phyloP scores from a whole-genome alignment of 768 basidiomycete species.

The Pluteus cervinus region DNA sequence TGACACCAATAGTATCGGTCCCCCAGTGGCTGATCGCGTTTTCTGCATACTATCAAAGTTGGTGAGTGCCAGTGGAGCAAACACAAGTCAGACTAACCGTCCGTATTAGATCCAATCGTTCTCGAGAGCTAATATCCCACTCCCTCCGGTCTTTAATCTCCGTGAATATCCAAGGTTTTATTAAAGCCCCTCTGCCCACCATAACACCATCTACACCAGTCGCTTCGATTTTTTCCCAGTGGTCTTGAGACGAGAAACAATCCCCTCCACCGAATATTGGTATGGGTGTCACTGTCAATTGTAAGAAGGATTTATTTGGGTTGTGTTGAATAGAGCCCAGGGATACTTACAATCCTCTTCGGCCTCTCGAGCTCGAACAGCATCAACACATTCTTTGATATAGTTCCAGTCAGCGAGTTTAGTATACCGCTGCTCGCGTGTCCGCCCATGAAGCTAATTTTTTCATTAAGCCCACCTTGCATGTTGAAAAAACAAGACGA shows the following conservation, averaged over 20 bases:
- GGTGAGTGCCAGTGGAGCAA: constrained; percentile 2
- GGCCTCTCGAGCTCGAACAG: constrained; percentile 63
- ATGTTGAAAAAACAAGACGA: background rate
- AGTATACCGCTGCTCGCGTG: constrained; percentile 91
- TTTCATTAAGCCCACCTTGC: constrained; percentile 2
- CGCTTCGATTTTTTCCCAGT: constrained; percentile 70
- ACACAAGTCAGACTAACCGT: constrained; percentile 38
- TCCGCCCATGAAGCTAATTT: constrained; percentile 86
- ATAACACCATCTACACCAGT: constrained; percentile 92
- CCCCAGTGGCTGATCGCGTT: constrained; percentile 63
- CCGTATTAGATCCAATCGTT: constrained; percentile 73
- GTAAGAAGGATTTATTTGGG: constrained; percentile 1
- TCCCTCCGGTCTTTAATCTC: constrained; percentile 90
- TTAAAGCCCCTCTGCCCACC: constrained; percentile 91
- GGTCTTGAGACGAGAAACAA: constrained; percentile 82
- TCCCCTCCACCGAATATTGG: constrained; percentile 98
- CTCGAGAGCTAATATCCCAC: constrained; percentile 88
- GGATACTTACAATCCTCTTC: constrained; percentile 61
- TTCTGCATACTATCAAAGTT: too few relatives aligned
- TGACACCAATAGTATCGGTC: constrained; percentile 83
- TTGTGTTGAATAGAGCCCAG: background rate
- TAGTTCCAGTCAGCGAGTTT: constrained; percentile 94
- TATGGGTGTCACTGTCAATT: constrained; percentile 59
- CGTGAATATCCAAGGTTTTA: constrained; percentile 96
- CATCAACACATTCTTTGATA: constrained; percentile 80